Percentiles rank a stretch among this genome's conserved stretches.
Evolutionary conservation across 345 rosid genomes (phyloP).

Genomic region (Eucalyptus caleyi): DNA sequence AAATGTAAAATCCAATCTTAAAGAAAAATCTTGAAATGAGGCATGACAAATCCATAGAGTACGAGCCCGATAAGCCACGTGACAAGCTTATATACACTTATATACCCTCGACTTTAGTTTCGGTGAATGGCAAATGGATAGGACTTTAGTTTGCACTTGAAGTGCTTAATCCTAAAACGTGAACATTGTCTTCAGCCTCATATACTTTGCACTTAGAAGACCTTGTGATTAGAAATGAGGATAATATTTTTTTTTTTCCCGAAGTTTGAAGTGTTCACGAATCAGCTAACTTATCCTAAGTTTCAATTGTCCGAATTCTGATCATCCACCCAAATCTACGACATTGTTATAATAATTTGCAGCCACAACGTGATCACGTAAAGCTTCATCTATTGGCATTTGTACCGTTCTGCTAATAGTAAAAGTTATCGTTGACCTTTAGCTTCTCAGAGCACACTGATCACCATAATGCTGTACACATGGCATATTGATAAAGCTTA

Average conservation of each 20-base stretch:
- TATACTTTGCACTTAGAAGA: not conserved
- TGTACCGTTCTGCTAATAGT: not conserved
- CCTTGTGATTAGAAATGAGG: not conserved
- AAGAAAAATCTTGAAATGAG: not conserved
- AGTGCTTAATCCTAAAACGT: not conserved
- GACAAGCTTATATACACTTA: not conserved
- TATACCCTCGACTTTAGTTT: not conserved
- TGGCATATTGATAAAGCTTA: not conserved
- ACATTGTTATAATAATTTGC: not conserved
- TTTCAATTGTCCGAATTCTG: not conserved
- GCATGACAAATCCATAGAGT: not conserved
- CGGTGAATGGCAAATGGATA: not conserved
- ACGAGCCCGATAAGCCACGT: not conserved
- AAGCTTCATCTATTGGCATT: not conserved
- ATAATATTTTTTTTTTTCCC: not conserved
- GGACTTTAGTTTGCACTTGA: not conserved
- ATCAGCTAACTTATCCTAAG: not conserved
- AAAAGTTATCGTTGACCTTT: not conserved
- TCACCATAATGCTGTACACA: not conserved
- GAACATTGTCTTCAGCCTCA: not conserved
- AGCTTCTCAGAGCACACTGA: not conserved
- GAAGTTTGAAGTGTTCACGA: not conserved
- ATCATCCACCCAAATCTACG: not conserved
- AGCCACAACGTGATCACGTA: not conserved
- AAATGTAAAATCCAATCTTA: not conserved